These are phyloP conservation scores for Globisporangium iwayamae DNA, from an alignment of 352 stramenopile species.

Conservation along the genomic window DNA sequence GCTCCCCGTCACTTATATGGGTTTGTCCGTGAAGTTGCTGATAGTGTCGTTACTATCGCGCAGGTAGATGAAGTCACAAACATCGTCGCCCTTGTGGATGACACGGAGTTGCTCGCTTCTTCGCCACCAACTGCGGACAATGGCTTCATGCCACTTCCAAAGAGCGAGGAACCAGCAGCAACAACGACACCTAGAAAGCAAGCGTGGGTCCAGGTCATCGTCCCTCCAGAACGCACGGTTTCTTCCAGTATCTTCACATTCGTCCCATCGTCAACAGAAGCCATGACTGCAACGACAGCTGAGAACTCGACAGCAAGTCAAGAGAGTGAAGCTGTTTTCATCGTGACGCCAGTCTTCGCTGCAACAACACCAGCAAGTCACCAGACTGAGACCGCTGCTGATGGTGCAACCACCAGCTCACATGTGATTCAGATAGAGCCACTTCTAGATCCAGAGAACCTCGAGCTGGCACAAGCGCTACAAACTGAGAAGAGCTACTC, in stretches of 20 bases:
- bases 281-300: neutral
- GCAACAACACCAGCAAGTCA: neutral
- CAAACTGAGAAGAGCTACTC: constrained; percentile 48
- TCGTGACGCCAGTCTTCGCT: neutral
- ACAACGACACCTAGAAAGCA: constrained; percentile 20
- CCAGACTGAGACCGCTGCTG: neutral
- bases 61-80: neutral
- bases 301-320: neutral
- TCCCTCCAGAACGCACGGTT: neutral
- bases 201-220: constrained; percentile 39
- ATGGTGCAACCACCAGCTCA: neutral
- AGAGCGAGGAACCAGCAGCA: neutral
- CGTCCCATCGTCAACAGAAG: constrained; percentile 7
- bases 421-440: constrained; percentile 23
- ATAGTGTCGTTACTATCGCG: neutral
- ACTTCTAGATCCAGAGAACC: neutral
- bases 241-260: constrained; percentile 61
- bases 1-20: no score
- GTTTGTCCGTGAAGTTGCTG: neutral
- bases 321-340: neutral
- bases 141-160: no score
- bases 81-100: constrained; percentile 27
- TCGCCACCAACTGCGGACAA: neutral
- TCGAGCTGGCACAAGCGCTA: constrained; percentile 29
- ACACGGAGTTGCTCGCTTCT: constrained; percentile 27